Evolutionary conservation across 2,329 filamentous ascomycete genomes (phyloP), one percentile per base, ranked within the genome.

Genomic region (Scedosporium minutisporum): DNA sequence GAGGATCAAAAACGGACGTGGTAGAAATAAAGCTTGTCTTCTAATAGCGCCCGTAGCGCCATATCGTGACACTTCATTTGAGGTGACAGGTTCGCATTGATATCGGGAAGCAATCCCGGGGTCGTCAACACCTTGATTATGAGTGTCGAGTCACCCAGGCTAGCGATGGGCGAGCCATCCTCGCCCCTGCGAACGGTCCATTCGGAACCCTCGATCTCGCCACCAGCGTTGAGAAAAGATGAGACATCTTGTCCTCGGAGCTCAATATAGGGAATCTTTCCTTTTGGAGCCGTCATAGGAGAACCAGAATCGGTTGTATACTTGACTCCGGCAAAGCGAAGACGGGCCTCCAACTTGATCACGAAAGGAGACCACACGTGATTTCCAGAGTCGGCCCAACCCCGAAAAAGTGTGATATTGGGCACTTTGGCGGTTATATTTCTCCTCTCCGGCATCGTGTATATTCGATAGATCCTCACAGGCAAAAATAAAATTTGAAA

Each of bases 341-440:
- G 75, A 14, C 84, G 82, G 18, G 82, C 77, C 68, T 88, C 86
- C 60, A 87, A 74, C 69, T 88, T 88, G 55, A 73, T 81, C 61
- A 85, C 83, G 66, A 85, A 87, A 9, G 85, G 84, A 0, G 84
- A 87, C 82, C 82, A 86, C 60, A 79, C 76, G 67, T 85, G 58
- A 21, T 46, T 23, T 46, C 58, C 58, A 27, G 58, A 41, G n/a
- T 46, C 41, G 23, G 21, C 18, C 58, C 58, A 60, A 44, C 58
- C 58, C 16, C 58, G 38, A 44, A 46, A 60, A 9, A 60, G 38
- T 10, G 33, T 58, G 57, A 58, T 33, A 12, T 23, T 10, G 6
- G 57, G 29, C 18, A n/a, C 12, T 29, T 57, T 25, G 2, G 10
- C 14, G 14, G 18, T 29, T 25, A 10, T 33, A 9, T 38, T 38